Conservation (phyloP, 495 filamentous ascomycete species). For the Aspergillus panamensis region DNA sequence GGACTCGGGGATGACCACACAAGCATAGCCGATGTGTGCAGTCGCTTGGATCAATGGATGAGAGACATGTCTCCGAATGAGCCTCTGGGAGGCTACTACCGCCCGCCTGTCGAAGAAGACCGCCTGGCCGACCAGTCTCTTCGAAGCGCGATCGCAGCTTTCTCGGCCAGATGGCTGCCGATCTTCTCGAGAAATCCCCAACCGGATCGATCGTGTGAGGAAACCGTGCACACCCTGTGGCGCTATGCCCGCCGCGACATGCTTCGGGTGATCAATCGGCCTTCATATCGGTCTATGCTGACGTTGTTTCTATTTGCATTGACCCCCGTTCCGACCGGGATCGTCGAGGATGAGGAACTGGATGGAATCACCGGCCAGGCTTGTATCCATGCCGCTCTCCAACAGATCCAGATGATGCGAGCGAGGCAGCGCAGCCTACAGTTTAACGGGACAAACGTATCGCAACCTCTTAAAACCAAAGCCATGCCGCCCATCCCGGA, state of each 20-base stretch:
- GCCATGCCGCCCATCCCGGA: neutral
- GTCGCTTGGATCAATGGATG: constrained; percentile 9
- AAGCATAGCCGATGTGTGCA: constrained; percentile 4
- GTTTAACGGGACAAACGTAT: constrained; percentile 11
- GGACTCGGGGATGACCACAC: neutral
- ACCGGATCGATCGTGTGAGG: neutral
- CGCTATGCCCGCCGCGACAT: constrained; percentile 7
- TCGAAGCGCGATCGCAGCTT: neutral
- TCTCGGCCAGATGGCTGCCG: constrained; percentile 6
- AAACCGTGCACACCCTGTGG: neutral
- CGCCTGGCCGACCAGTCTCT: constrained; percentile 6
- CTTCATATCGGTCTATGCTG: constrained; percentile 8
- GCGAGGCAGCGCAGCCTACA: constrained; percentile 8
- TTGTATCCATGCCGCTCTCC: constrained; percentile 6
- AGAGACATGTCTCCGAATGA: neutral
- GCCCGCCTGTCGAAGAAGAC: neutral
- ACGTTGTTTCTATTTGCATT: constrained; percentile 8
- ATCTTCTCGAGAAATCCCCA: neutral
- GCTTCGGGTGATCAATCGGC: constrained; percentile 10
- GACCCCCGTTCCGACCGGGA: constrained; percentile 2
- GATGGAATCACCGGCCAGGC: constrained; percentile 8
- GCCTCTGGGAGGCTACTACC: neutral
- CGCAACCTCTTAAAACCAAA: neutral
- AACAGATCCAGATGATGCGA: constrained; percentile 8
- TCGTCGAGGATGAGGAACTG: constrained; percentile 4